A percentile compares a stretch with the other conserved stretches of the same genome.
Conservation (phyloP, 192 early-diverging fungal genomes). For the Globomyces pollinis-pini region DNA sequence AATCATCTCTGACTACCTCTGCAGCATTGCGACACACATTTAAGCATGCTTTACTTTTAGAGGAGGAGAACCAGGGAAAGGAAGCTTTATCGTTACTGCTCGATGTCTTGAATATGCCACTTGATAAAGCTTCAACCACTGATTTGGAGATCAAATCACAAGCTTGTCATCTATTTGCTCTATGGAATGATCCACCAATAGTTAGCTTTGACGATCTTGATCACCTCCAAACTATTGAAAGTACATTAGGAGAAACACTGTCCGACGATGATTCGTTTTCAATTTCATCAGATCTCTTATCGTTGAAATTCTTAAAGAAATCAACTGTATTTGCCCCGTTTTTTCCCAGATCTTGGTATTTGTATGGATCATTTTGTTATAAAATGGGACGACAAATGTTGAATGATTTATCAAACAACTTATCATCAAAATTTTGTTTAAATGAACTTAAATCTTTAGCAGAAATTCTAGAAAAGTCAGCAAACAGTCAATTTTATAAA, state of each 20-base stretch:
- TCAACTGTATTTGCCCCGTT: constrained; percentile 29
- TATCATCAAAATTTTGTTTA: neutral
- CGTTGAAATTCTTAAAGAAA: constrained; percentile 27
- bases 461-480: neutral
- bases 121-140: neutral
- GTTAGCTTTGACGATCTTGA: neutral
- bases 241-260: neutral
- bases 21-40: neutral
- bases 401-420: constrained; percentile 23
- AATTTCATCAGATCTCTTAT: constrained; percentile 6
- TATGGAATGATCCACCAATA: neutral
- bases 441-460: neutral
- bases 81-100: neutral
- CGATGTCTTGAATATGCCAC: neutral
- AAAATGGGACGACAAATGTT: constrained; percentile 47
- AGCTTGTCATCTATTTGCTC: constrained; percentile 10
- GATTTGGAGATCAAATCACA: constrained; percentile 5
- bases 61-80: neutral
- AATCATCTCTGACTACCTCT: neutral
- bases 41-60: neutral
- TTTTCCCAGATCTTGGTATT: constrained; percentile 54
- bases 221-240: neutral
- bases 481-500: neutral
- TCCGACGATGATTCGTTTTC: neutral
- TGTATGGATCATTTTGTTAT: constrained; percentile 50